Base-by-base conservation (phyloP, 495 filamentous ascomycete genomes). In the Neurospora tetrasperma region DNA sequence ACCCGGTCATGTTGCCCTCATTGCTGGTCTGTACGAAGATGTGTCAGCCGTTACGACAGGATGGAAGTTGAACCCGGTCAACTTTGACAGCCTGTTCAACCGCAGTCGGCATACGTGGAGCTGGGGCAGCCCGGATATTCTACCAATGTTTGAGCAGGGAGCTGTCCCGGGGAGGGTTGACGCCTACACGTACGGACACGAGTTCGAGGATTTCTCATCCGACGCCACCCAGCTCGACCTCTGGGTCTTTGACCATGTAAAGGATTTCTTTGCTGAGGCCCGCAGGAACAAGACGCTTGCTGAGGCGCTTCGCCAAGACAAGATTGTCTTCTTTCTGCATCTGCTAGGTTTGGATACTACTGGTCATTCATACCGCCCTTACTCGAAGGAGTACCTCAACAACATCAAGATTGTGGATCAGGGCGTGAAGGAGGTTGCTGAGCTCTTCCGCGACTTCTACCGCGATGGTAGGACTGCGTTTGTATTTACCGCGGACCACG, bases 61-160 rank as follows among this genome's bases (percentile, higher is more conserved):
- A 16, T 99, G 96, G 96, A 98, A 98, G 82, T 82, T 98, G 77
- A 99, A 99, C 79, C 96, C 96, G 0, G 96, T 99, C 74, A 93
- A 98, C 79, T 99, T 99, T 78, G 96, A 99, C 83, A 97, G 94
- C 76, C 92, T 99, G 11, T 99, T 99, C 87, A 99, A 99, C 79
- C 90, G 92, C 72, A 98, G 94, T 78, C 84, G 92, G 40, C 96
- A 98, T 82, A 98, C 96, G 5, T 99, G 96, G 96, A 95, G 93
- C 80, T 99, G 96, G 96, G 96, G 96, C 9, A 98, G 95, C 77
- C 95, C 95, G 14, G 96, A 99, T 84, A 99, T 99, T 77, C 83
- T 98, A 70, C 93, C 90, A 12, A 99, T 99, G 96, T 99, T 99
- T 78, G 89, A 96, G 79, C 89, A 95, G 74, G 96, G 96, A 1